Evolutionary conservation across 768 basidiomycete species (phyloP).

Genomic region (Lyophyllum shimeji): DNA sequence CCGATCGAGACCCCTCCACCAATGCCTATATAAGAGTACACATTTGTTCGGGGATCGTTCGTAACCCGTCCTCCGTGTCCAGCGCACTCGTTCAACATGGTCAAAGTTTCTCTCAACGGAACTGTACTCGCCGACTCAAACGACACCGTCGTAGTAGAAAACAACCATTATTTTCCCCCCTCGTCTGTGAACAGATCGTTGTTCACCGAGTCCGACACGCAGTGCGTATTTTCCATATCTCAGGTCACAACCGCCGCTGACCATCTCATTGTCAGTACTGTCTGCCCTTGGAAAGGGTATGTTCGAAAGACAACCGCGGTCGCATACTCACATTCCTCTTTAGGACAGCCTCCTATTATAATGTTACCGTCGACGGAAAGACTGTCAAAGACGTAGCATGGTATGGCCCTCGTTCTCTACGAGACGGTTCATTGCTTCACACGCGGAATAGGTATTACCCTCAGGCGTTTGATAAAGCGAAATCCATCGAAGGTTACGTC

Average conservation of each 20-base stretch:
- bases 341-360: constrained; percentile 69
- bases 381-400: constrained; percentile 63
- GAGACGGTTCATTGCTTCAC: background rate
- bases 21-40: background rate
- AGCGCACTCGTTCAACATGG: constrained; percentile 29
- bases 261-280: constrained; percentile 33
- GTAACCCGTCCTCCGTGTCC: background rate
- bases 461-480: constrained; percentile 49
- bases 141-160: constrained; percentile 57
- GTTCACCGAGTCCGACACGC: constrained; percentile 52
- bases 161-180: constrained; percentile 76
- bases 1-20: background rate
- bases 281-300: constrained; percentile 76
- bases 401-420: constrained; percentile 33
- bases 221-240: constrained; percentile 32
- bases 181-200: constrained; percentile 42
- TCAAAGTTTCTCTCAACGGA: constrained; percentile 51
- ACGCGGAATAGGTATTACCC: constrained; percentile 63
- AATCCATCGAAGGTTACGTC: constrained; percentile 61
- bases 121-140: constrained; percentile 57
- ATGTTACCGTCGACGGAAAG: constrained; percentile 48
- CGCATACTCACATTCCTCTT: background rate
- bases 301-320: background rate
- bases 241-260: background rate
- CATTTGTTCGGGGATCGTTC: background rate